phyloP scores from a whole-genome alignment of 1,139 yeast genomes.

The Yamadazyma mexicana region DNA sequence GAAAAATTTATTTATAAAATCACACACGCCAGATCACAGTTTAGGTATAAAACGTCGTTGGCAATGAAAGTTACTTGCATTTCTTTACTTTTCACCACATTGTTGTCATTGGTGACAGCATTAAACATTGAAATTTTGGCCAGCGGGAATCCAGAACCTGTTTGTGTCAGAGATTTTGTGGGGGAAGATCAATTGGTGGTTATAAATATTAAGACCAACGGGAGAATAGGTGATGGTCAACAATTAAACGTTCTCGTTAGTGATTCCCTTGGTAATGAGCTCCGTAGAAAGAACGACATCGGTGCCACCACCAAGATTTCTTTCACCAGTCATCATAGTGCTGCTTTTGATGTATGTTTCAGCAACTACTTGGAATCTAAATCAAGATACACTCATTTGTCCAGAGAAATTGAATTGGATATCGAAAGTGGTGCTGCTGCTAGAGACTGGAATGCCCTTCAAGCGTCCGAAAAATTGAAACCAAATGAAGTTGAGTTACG shows the following conservation, averaged over 20 bases:
- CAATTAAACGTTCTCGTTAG: slow-evolving; percentile 58
- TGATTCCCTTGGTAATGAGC: slow-evolving; percentile 71
- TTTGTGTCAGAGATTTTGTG: slow-evolving; percentile 89
- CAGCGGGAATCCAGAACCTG: slow-evolving; percentile 35
- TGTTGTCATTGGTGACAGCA: slow-evolving; percentile 25
- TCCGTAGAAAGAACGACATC: slow-evolving; percentile 62
- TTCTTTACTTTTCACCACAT: slow-evolving; percentile 16
- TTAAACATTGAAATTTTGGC: slow-evolving; percentile 46
- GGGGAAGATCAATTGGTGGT: slow-evolving; percentile 82
- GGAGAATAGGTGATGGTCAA: slow-evolving; percentile 84
- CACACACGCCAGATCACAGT: slow-evolving; percentile 12
- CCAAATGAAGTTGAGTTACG: slow-evolving; percentile 90
- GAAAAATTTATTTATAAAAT: slow-evolving; percentile 9
- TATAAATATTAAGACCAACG: slow-evolving; percentile 71
- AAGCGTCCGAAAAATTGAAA: slow-evolving; percentile 87
- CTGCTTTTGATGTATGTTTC: slow-evolving; percentile 90
- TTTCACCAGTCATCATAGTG: slow-evolving; percentile 79
- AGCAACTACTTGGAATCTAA: slow-evolving; percentile 56
- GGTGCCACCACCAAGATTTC: slow-evolving; percentile 71
- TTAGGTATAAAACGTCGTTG: neutral
- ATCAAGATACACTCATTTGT: slow-evolving; percentile 34
- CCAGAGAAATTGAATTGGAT: slow-evolving; percentile 79
- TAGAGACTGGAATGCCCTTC: slow-evolving; percentile 95
- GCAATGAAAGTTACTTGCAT: slow-evolving; percentile 8
- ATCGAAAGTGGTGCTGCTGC: slow-evolving; percentile 96